Base-by-base conservation (phyloP, 2,329 filamentous ascomycete genomes). In the Alternaria triticimaculans region DNA sequence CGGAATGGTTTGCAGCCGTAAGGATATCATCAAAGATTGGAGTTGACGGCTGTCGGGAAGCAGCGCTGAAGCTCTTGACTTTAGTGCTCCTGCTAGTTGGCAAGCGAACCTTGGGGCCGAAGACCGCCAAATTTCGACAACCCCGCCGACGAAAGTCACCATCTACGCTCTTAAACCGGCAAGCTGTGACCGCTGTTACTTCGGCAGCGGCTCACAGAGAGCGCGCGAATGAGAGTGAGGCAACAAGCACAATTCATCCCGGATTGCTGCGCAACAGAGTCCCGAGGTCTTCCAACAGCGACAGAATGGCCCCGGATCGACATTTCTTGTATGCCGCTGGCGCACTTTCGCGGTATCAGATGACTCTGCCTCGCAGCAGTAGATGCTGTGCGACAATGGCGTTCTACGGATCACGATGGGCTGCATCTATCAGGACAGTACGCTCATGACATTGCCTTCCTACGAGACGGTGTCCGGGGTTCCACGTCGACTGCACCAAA, bases 321-420 rank as follows among this genome's bases (percentile, higher is more conserved):
- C 23, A n/a, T 44, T 20, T 5, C n/a, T 6, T 25, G 45, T 28
- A 25, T 44, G 30, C 51, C 45, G 21, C 46, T 48, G 14, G 25
- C 51, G 20, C 28, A 20, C 46, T 53, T 28, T 50, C 48, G 56
- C 60, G 56, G 21, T 58, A 57, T 63, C 63, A 63, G 21, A 63
- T 58, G 53, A 58, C 60, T 45, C 53, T 26, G n/a, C 20, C 15
- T 26, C 21, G 43, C 55, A 62, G 30, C 50, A 46, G 60, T 33
- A 33, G 0, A 60, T 48, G 45, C 20, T 37, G 58, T 61, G 30
- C 33, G 20, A 61, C 45, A 43, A 15, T 48, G 28, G 23, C 33
- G n/a, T 51, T 9, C 15, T 3, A 25, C 11, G 15, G 18, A 30
- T 30, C 45, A 33, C 45, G 18, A 20, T 37, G n/a, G 18, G 44